Evolutionary conservation across 345 rosid species (phyloP).

Genomic region (Kandelia obovata): DNA sequence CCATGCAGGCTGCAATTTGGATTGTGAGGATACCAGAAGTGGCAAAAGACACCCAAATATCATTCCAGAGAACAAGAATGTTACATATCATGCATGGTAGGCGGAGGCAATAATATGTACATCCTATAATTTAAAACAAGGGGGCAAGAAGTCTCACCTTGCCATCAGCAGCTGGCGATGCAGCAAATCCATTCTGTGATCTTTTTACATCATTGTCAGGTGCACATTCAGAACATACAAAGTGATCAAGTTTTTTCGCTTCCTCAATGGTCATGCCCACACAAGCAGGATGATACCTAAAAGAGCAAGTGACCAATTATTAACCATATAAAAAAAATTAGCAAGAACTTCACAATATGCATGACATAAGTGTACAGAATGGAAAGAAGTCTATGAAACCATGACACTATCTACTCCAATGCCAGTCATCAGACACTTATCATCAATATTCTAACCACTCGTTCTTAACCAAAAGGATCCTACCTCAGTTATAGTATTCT

Average conservation of each 20-base stretch:
- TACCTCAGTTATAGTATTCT: too few species aligned
- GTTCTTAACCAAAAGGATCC: too few species aligned
- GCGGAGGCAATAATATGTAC: background rate
- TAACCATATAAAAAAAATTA: background rate
- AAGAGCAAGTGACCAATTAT: constrained; percentile 8
- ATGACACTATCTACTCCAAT: too few species aligned
- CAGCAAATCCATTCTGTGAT: constrained; percentile 60
- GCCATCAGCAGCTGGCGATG: constrained; percentile 41
- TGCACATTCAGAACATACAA: constrained; percentile 66
- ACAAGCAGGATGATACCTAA: constrained; percentile 92
- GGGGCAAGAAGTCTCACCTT: constrained; percentile 39
- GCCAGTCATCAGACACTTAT: too few species aligned
- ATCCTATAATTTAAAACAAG: constrained; percentile 6
- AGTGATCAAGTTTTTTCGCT: constrained; percentile 74
- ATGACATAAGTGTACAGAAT: too few species aligned
- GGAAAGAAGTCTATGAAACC: too few species aligned
- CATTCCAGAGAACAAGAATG: background rate
- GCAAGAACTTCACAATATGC: too few species aligned
- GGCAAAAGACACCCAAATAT: constrained; percentile 2
- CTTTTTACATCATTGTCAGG: constrained; percentile 55
- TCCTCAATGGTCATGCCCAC: constrained; percentile 78
- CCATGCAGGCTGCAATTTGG: background rate
- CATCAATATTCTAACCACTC: too few species aligned
- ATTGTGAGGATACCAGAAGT: background rate
- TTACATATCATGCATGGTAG: background rate